These are phyloP conservation scores for Starmerella bombi DNA, from an alignment of 805 yeast genomes.

Conservation along the genomic window DNA sequence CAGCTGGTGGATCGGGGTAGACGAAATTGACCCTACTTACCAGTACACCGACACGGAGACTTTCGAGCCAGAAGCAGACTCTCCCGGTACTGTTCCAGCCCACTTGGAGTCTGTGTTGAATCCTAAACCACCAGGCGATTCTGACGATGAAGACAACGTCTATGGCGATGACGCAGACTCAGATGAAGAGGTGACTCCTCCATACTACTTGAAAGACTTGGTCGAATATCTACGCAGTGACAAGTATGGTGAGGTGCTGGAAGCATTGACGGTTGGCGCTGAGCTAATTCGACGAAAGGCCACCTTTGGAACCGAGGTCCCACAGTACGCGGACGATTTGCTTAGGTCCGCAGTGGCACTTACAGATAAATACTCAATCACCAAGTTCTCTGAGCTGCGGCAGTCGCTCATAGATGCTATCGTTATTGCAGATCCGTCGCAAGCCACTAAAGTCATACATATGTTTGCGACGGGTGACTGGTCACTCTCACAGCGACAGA, in stretches of 20 bases:
- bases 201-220: conserved; percentile 64
- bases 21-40: conserved; percentile 6
- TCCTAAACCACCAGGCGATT: neutral
- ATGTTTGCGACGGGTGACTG: conserved; percentile 58
- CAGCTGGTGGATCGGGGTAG: conserved; percentile 18
- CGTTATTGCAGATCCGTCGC: conserved; percentile 40
- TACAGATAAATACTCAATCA: conserved; percentile 43
- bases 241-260: conserved; percentile 38
- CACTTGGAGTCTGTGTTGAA: conserved; percentile 1
- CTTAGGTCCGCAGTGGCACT: conserved; percentile 40
- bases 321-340: conserved; percentile 43
- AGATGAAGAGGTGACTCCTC: conserved; percentile 32
- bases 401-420: conserved; percentile 55
- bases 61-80: neutral
- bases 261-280: conserved; percentile 41
- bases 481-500: conserved; percentile 65
- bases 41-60: neutral
- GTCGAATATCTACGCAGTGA: conserved; percentile 39
- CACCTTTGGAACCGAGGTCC: conserved; percentile 45
- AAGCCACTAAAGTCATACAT: conserved; percentile 31
- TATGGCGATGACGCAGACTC: conserved; percentile 18
- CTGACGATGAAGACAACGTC: conserved; percentile 18
- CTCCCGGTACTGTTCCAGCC: neutral
- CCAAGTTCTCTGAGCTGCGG: conserved; percentile 49
- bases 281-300: conserved; percentile 54